Evolutionary conservation across 1,284 basidiomycete species (phyloP), one percentile per base, ranked within the genome.

Genomic region (Moniliophthora roreri): DNA sequence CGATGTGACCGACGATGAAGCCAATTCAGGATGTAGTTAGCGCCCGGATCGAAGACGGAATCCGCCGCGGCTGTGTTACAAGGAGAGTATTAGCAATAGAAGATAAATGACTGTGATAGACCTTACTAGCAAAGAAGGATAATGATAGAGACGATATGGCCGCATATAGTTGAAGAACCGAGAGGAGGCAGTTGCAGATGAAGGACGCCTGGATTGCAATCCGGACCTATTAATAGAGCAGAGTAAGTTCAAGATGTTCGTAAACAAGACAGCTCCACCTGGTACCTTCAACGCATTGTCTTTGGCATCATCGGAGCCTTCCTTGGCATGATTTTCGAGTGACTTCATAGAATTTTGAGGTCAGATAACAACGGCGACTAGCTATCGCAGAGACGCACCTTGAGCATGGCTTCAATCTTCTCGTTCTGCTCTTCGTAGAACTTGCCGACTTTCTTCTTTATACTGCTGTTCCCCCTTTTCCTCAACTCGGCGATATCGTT

Each of bases 1-100:
- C 65, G 77, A 6, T 67, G 71, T 0, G 92, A 85, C 62, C 92
- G 89, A 58, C 78, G 77, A 69, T 98, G 89, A 1, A 96, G 77
- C 73, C 83, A 82, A 68, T 89, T 89, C 3, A 98, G 79, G 15
- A 97, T 75, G 37, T 95, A 68, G 63, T 97, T 98, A 58, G 93
- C 94, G 50, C 91, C 87, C 40, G 94, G 83, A 65, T 98, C 95
- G 65, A 97, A 95, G n/a, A 92, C 83, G 15, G 92, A 86, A 67
- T 97, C 93, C 60, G 95, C 87, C 21, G 83, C 89, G 2, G 92
- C 49, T 50, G 11, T 15, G 38, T 6, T 6, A 4, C 5, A 15
- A 15, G 7, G 15, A 46, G n/a, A 7, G n/a, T 7, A 4, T 20
- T 28, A 28, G 28, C 5, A 13, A 32, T 24, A 15, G 20, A n/a